These are phyloP conservation scores for Quercus agrifolia DNA, from an alignment of 306 rosid genomes.

Conservation along the genomic window DNA sequence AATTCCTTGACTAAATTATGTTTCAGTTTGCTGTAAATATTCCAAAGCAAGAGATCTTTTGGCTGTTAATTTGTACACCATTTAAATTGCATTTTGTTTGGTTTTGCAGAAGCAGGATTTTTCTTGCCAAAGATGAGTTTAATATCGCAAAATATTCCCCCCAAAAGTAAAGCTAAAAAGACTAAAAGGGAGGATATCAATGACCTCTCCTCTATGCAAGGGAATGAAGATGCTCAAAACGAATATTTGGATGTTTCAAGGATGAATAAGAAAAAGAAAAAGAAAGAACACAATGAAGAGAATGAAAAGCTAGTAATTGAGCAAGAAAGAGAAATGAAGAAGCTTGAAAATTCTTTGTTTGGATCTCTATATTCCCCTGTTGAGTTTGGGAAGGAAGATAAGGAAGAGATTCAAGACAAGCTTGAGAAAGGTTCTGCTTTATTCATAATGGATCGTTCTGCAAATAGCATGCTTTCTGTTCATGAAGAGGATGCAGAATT, in stretches of 20 bases:
- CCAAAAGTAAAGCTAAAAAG: not conserved
- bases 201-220: too few relatives aligned
- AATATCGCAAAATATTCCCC: conserved; percentile 57
- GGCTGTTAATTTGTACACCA: not conserved
- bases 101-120: conserved; percentile 25
- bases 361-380: conserved; percentile 70
- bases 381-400: conserved; percentile 58
- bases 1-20: not conserved
- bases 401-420: conserved; percentile 22
- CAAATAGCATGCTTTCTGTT: conserved; percentile 35
- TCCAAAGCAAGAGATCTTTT: not conserved
- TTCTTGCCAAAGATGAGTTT: conserved; percentile 53
- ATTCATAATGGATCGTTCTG: conserved; percentile 69
- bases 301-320: conserved; percentile 36
- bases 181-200: too few relatives aligned
- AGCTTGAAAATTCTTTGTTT: conserved; percentile 66
- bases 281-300: conserved; percentile 36
- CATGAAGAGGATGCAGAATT: conserved; percentile 40
- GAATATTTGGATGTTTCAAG: conserved; percentile 1
- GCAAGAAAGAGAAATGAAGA: conserved; percentile 68
- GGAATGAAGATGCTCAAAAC: too few relatives aligned
- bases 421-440: conserved; percentile 30
- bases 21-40: not conserved
- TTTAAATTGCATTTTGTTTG: not conserved
- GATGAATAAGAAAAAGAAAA: conserved; percentile 45